phyloP scores from a whole-genome alignment of 352 stramenopile genomes.

The Phytophthora ramorum region DNA sequence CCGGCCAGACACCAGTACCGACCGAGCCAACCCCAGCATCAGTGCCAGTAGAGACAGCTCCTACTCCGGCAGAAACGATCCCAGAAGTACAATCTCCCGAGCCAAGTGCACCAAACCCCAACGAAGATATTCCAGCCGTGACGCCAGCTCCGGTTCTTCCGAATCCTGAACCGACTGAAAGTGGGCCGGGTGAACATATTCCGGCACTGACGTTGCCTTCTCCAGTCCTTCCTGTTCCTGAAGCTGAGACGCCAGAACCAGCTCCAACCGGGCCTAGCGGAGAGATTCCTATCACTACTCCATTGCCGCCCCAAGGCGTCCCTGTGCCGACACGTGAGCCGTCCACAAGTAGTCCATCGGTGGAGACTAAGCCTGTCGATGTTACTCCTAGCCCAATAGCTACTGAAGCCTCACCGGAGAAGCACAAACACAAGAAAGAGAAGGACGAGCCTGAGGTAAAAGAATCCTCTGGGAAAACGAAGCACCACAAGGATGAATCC shows the following conservation, averaged over 20 bases:
- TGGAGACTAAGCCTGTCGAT: neutral
- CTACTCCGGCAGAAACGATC: neutral
- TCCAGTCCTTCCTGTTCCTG: constrained; percentile 19
- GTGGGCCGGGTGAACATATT: constrained; percentile 8
- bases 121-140: constrained; percentile 3
- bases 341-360: neutral
- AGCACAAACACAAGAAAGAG: constrained; percentile 30
- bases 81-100: constrained; percentile 1
- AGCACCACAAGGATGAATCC: constrained; percentile 12
- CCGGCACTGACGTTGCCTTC: constrained; percentile 8
- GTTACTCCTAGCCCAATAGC: neutral
- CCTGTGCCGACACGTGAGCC: neutral
- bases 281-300: constrained; percentile 14
- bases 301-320: constrained; percentile 1
- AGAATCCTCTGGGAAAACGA: constrained; percentile 4
- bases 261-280: constrained; percentile 9
- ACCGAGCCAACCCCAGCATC: neutral
- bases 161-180: constrained; percentile 12
- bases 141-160: constrained; percentile 4
- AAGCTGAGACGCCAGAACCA: constrained; percentile 14
- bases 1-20: neutral
- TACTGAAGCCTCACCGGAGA: constrained; percentile 12
- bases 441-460: constrained; percentile 15
- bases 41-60: neutral
- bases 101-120: neutral